Percentiles rank a stretch among this genome's conserved stretches.
These are phyloP conservation scores for Scheffersomyces coipomensis DNA, from an alignment of 805 yeast species.

Conservation along the genomic window DNA sequence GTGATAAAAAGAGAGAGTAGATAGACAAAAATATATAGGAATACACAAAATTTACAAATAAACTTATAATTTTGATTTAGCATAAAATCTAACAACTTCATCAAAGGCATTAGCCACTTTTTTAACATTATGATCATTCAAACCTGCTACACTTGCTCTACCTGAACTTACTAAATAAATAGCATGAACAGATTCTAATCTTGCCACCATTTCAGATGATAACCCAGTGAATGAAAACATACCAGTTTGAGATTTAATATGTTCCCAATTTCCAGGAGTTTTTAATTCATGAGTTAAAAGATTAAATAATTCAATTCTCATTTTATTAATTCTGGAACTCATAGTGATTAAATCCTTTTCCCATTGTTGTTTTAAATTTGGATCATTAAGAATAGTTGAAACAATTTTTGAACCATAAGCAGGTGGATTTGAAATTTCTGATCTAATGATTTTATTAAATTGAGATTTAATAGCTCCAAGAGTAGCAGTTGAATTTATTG, in stretches of 20 bases:
- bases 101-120: slow-evolving; percentile 80
- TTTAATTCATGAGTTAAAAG: slow-evolving; percentile 53
- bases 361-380: slow-evolving; percentile 78
- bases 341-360: slow-evolving; percentile 76
- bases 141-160: slow-evolving; percentile 91
- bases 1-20: slow-evolving; percentile 99
- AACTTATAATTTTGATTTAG: slow-evolving; percentile 20
- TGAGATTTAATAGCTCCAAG: slow-evolving; percentile 72
- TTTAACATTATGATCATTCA: slow-evolving; percentile 74
- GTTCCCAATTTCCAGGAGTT: slow-evolving; percentile 93
- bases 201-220: slow-evolving; percentile 68
- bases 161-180: slow-evolving; percentile 82
- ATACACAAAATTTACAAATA: not conserved
- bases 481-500: slow-evolving; percentile 29
- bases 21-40: slow-evolving; percentile 1
- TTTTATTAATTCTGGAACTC: slow-evolving; percentile 77
- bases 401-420: slow-evolving; percentile 94
- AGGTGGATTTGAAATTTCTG: slow-evolving; percentile 92
- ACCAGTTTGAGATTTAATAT: slow-evolving; percentile 86
- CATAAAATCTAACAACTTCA: slow-evolving; percentile 56
- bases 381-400: slow-evolving; percentile 64
- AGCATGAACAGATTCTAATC: slow-evolving; percentile 74
- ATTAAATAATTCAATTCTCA: slow-evolving; percentile 70
- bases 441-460: slow-evolving; percentile 69
- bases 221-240: slow-evolving; percentile 97